Evolutionary conservation across 2,329 filamentous ascomycete genomes (phyloP).

Genomic region (Aspergillus luchuensis): DNA sequence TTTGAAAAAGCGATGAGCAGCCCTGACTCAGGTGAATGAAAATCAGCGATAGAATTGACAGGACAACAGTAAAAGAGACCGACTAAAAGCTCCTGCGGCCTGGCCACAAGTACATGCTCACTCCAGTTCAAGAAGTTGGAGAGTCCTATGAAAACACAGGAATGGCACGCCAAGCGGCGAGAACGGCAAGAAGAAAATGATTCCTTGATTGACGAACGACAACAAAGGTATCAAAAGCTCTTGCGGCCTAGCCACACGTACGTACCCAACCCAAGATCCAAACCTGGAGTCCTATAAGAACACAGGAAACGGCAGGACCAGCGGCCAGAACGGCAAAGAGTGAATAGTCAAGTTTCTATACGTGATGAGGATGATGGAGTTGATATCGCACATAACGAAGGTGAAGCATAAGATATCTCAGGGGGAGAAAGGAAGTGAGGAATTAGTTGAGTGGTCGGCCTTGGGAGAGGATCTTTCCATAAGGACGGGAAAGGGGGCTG

Average conservation of each 20-base stretch:
- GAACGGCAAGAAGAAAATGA: neutral
- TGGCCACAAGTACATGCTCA: slow-evolving; percentile 2
- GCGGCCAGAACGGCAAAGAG: slow-evolving; percentile 1
- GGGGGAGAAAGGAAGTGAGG: too few relatives aligned
- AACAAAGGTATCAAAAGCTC: neutral
- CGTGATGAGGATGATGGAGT: too few relatives aligned
- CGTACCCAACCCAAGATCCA: slow-evolving; percentile 2
- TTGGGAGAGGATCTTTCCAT: too few relatives aligned
- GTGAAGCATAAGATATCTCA: too few relatives aligned
- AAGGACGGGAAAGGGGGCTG: too few relatives aligned
- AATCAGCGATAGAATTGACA: neutral
- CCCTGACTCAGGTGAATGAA: too few relatives aligned
- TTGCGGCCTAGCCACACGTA: slow-evolving; percentile 1
- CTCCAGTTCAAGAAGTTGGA: slow-evolving; percentile 2
- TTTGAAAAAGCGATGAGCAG: too few relatives aligned
- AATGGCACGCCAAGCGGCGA: slow-evolving; percentile 1
- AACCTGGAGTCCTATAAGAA: neutral
- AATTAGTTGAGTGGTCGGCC: too few relatives aligned
- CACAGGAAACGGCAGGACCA: slow-evolving; percentile 3
- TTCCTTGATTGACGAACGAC: too few relatives aligned
- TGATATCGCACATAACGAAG: too few relatives aligned
- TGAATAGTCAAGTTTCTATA: neutral
- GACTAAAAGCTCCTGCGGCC: neutral
- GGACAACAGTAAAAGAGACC: neutral
- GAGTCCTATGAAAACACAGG: slow-evolving; percentile 2